Conservation (phyloP, 495 filamentous ascomycete species). For the Penicilliopsis zonata region DNA sequence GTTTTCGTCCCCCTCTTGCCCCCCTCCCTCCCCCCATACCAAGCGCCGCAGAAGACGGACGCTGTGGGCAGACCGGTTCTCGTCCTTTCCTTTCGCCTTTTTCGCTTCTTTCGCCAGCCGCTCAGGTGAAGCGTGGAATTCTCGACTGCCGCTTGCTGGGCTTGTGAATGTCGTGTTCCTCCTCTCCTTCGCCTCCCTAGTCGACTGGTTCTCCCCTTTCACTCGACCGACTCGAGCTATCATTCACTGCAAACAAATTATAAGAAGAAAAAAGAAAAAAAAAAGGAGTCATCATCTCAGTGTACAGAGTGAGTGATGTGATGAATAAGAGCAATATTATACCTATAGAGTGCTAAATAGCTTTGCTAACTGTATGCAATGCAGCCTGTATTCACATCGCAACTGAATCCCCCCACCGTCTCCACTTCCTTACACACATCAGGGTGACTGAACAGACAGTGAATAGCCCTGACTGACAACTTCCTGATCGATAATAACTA, state of each 20-base stretch:
- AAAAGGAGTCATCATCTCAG: too few species aligned
- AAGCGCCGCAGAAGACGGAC: conserved; percentile 30
- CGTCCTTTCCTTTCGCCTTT: conserved; percentile 8
- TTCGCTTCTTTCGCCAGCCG: conserved; percentile 3
- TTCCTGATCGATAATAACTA: too few species aligned
- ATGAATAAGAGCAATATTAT: background rate
- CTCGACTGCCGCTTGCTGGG: conserved; percentile 20
- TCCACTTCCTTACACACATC: too few species aligned
- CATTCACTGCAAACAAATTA: too few species aligned
- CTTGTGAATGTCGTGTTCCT: conserved; percentile 17
- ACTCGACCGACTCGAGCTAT: too few species aligned
- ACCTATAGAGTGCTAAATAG: background rate
- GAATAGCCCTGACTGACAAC: too few species aligned
- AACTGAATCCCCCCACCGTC: too few species aligned
- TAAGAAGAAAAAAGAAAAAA: too few species aligned
- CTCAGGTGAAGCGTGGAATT: conserved; percentile 4
- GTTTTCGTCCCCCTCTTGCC: conserved; percentile 4
- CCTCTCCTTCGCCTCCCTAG: conserved; percentile 2
- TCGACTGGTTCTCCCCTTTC: too few species aligned
- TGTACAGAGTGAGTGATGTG: too few species aligned
- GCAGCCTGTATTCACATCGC: background rate
- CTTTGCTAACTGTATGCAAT: background rate
- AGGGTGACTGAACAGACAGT: too few species aligned
- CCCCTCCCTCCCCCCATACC: conserved; percentile 14
- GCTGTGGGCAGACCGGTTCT: conserved; percentile 30